phyloP scores from a whole-genome alignment of 2,329 filamentous ascomycete genomes.

The Arthrobotrys entomopaga region DNA sequence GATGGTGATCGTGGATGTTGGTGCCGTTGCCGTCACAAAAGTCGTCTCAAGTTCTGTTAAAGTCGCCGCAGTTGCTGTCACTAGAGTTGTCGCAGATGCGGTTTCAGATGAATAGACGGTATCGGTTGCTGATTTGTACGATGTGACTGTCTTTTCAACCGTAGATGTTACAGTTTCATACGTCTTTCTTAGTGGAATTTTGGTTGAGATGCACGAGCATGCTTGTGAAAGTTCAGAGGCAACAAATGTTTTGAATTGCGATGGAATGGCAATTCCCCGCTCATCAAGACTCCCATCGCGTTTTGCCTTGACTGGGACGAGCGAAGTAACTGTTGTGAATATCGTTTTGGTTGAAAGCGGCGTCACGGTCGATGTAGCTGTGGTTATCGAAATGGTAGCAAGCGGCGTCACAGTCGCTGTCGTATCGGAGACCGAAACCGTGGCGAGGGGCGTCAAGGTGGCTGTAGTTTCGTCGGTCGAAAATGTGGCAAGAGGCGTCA shows the following conservation, averaged over 20 bases:
- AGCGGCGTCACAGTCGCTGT: slow-evolving; percentile 1
- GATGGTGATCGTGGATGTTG: slow-evolving; percentile 2
- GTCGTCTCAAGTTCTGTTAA: slow-evolving; percentile 2
- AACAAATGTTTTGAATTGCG: slow-evolving; percentile 6
- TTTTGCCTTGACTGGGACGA: not conserved
- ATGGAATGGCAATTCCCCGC: not conserved
- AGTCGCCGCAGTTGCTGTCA: slow-evolving; percentile 7
- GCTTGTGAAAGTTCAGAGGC: not conserved
- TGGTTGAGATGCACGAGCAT: slow-evolving; percentile 5
- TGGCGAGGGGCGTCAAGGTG: not conserved
- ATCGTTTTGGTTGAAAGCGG: slow-evolving; percentile 4
- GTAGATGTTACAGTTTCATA: too few species aligned
- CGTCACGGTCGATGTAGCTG: slow-evolving; percentile 2
- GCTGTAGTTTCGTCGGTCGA: slow-evolving; percentile 5
- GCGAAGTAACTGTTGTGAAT: not conserved
- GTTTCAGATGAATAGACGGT: not conserved
- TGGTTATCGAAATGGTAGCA: slow-evolving; percentile 1
- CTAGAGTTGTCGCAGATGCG: slow-evolving; percentile 3
- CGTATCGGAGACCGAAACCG: slow-evolving; percentile 1
- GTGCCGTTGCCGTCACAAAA: slow-evolving; percentile 2
- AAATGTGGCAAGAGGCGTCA: slow-evolving; percentile 8
- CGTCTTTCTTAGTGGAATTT: not conserved
- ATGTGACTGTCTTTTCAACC: too few species aligned
- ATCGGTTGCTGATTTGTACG: too few species aligned
- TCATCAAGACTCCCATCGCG: not conserved